These are phyloP conservation scores for Pezicula rhizophila DNA, from an alignment of 2,329 filamentous ascomycete genomes.

Conservation along the genomic window DNA sequence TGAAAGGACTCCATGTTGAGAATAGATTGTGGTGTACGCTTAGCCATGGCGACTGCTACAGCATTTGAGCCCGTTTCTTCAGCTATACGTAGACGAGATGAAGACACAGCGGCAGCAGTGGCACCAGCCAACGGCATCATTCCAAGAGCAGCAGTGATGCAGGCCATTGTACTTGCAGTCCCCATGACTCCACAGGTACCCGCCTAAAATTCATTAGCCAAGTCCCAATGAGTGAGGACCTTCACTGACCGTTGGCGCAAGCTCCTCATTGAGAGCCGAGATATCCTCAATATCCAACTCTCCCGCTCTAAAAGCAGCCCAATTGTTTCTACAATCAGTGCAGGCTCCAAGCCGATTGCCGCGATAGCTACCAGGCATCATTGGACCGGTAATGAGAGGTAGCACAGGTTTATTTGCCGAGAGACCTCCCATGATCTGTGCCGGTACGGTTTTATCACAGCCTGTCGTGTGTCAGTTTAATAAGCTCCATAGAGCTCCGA, in stretches of 20 bases:
- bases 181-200: slow-evolving; percentile 54
- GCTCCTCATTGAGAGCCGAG: slow-evolving; percentile 61
- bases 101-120: slow-evolving; percentile 46
- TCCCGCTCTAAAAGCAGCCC: slow-evolving; percentile 62
- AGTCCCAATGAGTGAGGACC: background rate
- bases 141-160: slow-evolving; percentile 44
- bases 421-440: slow-evolving; percentile 70
- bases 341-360: slow-evolving; percentile 65
- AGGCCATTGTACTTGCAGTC: slow-evolving; percentile 52
- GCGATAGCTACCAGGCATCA: slow-evolving; percentile 65
- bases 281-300: slow-evolving; percentile 68
- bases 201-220: slow-evolving; percentile 5
- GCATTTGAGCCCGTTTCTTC: slow-evolving; percentile 46
- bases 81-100: slow-evolving; percentile 39
- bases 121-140: slow-evolving; percentile 47
- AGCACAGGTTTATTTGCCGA: slow-evolving; percentile 68
- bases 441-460: slow-evolving; percentile 69
- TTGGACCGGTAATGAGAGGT: slow-evolving; percentile 64
- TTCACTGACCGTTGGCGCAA: slow-evolving; percentile 57
- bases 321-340: slow-evolving; percentile 69
- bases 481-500: background rate
- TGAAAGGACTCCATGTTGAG: slow-evolving; percentile 40
- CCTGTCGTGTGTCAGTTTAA: slow-evolving; percentile 34
- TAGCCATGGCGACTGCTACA: slow-evolving; percentile 33
- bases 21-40: slow-evolving; percentile 36